Evolutionary conservation across 2,329 filamentous ascomycete genomes (phyloP), one percentile per base, ranked within the genome.

Genomic region (Phyllosticta capitalensis): DNA sequence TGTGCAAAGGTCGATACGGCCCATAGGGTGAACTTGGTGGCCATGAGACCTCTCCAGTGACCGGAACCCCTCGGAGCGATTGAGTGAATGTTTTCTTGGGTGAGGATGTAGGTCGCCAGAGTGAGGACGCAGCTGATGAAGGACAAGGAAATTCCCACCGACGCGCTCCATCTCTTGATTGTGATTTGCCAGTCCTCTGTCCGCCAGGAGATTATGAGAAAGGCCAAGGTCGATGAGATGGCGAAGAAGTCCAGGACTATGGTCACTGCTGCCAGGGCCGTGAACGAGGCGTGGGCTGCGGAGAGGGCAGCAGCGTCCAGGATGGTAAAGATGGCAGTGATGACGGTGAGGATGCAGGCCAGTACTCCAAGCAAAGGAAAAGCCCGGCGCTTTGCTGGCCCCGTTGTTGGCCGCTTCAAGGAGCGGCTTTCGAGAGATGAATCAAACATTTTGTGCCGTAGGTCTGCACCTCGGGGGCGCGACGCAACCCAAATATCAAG

Each of bases 11-110:
- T 71, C 19, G 72, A 68, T 24, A 71, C 52, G 9, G 63, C 62
- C 70, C 71, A 74, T 5, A 71, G 58, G 19, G 62, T 67, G 58
- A 74, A 73, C 50, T 76, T 73, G 20, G 68, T 68, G 30, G 71
- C 65, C 48, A 75, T 65, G 30, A 63, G 60, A 38, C 60, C 58
- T 49, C 61, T 61, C 69, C 67, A 71, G 22, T 51, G 48, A 6
- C 49, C 49, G 9, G 50, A 53, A 49, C 48, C 30, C 22, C 30
- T 14, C 22, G 48, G 22, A 33, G 14, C 22, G 51, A 61, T 17
- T 69, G 50, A 20, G 45, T 52, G 30, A 20, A 57, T 49, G 33
- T 64, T 24, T 51, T 50, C 10, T 22, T 62, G 51, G 38, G 56
- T 53, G 5, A 61, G 55, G 19, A 48, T 52, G 50, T 61, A 61